These are phyloP conservation scores for Grammothele lineata DNA, from an alignment of 768 basidiomycete genomes.

Conservation along the genomic window DNA sequence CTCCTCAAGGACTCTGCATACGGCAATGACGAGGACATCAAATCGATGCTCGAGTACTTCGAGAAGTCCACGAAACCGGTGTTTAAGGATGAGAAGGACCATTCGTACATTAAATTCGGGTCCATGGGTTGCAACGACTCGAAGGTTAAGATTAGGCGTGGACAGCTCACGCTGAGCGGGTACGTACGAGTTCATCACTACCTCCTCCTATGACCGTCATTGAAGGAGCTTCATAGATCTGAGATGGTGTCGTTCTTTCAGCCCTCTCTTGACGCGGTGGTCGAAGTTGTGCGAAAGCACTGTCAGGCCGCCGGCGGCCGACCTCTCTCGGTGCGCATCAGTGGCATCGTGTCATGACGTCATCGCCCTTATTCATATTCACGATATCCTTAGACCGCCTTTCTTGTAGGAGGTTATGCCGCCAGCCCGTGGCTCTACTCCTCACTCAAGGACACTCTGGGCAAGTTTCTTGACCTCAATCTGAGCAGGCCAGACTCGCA, in stretches of 20 bases:
- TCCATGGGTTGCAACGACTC: constrained; percentile 37
- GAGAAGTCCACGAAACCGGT: constrained; percentile 40
- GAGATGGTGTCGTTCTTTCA: constrained; percentile 40
- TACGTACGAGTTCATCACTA: constrained; percentile 13
- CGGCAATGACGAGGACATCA: constrained; percentile 30
- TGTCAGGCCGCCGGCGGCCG: too few species aligned
- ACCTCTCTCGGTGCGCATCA: too few species aligned
- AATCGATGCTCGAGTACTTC: constrained; percentile 34
- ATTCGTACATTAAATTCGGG: constrained; percentile 41
- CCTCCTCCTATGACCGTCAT: neutral
- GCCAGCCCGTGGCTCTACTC: constrained; percentile 75
- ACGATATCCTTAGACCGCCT: constrained; percentile 72
- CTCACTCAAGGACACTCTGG: constrained; percentile 65
- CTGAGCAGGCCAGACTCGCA: constrained; percentile 75
- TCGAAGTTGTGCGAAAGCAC: too few species aligned
- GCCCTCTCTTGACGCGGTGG: constrained; percentile 36
- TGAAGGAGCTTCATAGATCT: too few species aligned
- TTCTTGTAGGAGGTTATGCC: constrained; percentile 79
- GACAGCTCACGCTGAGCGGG: constrained; percentile 39
- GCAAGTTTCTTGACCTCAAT: constrained; percentile 43
- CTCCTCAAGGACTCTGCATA: constrained; percentile 26
- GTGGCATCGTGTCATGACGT: too few species aligned
- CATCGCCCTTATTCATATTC: too few species aligned
- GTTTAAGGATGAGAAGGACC: constrained; percentile 37
- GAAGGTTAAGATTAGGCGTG: constrained; percentile 33